Conservation (phyloP, 306 rosid species). For the Quercus agrifolia region DNA sequence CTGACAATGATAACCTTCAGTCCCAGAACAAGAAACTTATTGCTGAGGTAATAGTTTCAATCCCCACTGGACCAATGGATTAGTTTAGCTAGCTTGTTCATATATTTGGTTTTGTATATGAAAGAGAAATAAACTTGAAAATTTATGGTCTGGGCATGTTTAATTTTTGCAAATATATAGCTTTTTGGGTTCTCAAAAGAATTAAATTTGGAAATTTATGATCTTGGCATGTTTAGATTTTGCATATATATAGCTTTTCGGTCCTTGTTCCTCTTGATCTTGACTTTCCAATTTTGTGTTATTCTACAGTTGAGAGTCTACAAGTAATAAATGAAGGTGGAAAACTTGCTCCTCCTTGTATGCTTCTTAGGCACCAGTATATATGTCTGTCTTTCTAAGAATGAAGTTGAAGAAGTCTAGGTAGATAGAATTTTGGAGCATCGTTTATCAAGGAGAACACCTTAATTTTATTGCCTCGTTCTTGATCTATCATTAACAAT, state of each 20-base stretch:
- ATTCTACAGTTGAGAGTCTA: not conserved
- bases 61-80: not conserved
- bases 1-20: slow-evolving; percentile 76
- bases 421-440: slow-evolving; percentile 18
- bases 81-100: not conserved
- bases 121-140: not conserved
- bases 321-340: not conserved
- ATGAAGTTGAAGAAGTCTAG: not conserved
- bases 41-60: slow-evolving; percentile 49
- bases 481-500: slow-evolving; percentile 35
- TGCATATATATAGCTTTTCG: not conserved
- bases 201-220: not conserved
- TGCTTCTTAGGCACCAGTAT: not conserved
- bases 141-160: not conserved
- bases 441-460: slow-evolving; percentile 18
- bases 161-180: not conserved
- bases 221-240: not conserved
- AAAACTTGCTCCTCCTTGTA: not conserved
- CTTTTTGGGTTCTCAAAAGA: not conserved
- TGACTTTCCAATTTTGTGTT: not conserved
- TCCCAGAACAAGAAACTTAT: slow-evolving; percentile 71
- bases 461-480: slow-evolving; percentile 27
- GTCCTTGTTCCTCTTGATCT: not conserved
- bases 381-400: not conserved
- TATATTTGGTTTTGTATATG: not conserved